Conservation (phyloP, 345 rosid genomes). For the Hibiscus tridactylites region DNA sequence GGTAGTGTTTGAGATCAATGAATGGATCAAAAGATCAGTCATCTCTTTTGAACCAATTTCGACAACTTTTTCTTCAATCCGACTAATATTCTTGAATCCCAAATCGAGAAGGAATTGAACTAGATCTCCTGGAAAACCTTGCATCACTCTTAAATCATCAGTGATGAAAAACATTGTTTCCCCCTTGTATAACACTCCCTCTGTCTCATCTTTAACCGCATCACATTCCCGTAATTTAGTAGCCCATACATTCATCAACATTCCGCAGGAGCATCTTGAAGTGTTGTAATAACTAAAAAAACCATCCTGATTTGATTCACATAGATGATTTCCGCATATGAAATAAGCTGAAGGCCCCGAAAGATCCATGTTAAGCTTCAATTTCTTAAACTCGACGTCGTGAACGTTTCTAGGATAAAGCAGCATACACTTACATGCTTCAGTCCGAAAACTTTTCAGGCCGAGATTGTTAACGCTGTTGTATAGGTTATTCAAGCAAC, state of each 20-base stretch:
- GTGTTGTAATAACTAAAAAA: neutral
- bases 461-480: neutral
- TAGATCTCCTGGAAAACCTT: neutral
- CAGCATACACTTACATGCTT: neutral
- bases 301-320: neutral
- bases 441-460: neutral
- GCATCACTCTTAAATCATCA: neutral
- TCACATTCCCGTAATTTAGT: neutral
- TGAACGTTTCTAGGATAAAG: neutral
- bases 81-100: neutral
- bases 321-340: neutral
- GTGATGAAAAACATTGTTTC: neutral
- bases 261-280: neutral
- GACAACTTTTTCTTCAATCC: neutral
- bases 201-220: neutral
- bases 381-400: neutral
- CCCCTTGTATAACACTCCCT: neutral
- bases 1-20: too few species aligned
- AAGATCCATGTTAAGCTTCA: neutral
- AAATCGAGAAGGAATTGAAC: neutral
- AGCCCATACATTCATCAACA: neutral
- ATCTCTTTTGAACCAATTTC: neutral
- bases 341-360: neutral
- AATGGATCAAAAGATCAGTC: neutral
- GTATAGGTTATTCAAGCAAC: too few species aligned